A percentile compares a stretch with the other conserved stretches of the same genome.
These are phyloP conservation scores for Salvia hispanica DNA, from an alignment of 257 asterid genomes.

Conservation along the genomic window DNA sequence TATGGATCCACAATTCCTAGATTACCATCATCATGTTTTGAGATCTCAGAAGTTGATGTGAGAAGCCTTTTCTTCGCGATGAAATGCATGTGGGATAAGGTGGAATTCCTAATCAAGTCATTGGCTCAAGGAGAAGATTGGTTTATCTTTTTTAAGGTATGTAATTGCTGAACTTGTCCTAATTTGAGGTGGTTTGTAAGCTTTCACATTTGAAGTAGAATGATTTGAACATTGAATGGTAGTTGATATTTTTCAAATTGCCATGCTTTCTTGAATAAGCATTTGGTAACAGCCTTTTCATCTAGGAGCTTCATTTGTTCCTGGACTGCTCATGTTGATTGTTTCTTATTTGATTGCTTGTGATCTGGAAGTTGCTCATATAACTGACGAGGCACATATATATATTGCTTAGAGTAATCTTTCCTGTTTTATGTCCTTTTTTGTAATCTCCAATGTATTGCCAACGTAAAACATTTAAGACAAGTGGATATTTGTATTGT, in stretches of 20 bases:
- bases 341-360: not conserved
- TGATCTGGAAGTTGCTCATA: slow-evolving; percentile 9
- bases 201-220: slow-evolving; percentile 2
- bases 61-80: slow-evolving; percentile 52
- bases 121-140: slow-evolving; percentile 85
- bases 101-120: slow-evolving; percentile 52
- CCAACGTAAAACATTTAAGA: no score
- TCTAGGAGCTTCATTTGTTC: not conserved
- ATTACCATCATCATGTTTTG: slow-evolving; percentile 69
- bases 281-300: slow-evolving; percentile 3
- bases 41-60: slow-evolving; percentile 75
- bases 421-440: slow-evolving; percentile 1
- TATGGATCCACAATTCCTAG: slow-evolving; percentile 56
- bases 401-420: slow-evolving; percentile 1
- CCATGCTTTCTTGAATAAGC: slow-evolving; percentile 3
- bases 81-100: slow-evolving; percentile 59
- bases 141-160: slow-evolving; percentile 74
- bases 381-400: not conserved
- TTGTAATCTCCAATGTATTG: not conserved
- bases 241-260: not conserved
- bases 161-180: slow-evolving; percentile 22
- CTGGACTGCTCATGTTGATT: not conserved
- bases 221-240: slow-evolving; percentile 7
- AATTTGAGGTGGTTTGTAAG: not conserved
- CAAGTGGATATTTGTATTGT: not conserved